Conservation (phyloP, 176 grass and related monocot genomes). For the Oryza brachyantha region DNA sequence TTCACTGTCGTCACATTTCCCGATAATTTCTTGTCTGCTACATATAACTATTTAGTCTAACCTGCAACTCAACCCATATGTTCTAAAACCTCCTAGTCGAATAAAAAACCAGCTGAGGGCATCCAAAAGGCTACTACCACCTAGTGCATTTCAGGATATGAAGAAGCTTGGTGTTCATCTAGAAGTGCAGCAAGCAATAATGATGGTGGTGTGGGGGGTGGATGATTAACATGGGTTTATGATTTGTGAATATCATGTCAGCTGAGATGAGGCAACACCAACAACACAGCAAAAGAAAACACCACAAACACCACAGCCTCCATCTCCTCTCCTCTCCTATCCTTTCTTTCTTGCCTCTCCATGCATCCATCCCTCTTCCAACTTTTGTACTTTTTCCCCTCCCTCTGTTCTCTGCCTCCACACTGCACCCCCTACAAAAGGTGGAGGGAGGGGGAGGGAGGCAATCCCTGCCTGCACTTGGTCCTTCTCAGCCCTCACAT, state of each 20-base stretch:
- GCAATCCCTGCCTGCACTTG: conserved; percentile 1
- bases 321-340: background rate
- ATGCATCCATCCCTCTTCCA: conserved; percentile 33
- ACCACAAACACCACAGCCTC: conserved; percentile 1
- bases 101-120: background rate
- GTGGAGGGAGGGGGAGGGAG: conserved; percentile 6
- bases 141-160: background rate
- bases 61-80: fast-evolving
- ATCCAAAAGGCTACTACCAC: background rate
- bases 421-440: conserved; percentile 36
- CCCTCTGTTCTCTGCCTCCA: conserved; percentile 26
- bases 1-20: background rate
- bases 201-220: background rate
- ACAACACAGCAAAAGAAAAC: conserved; percentile 3
- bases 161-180: background rate
- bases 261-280: conserved; percentile 40
- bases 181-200: conserved; percentile 20
- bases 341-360: no score
- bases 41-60: background rate
- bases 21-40: background rate
- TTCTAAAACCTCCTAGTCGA: background rate
- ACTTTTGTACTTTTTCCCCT: conserved; percentile 38
- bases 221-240: background rate
- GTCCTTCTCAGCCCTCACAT: conserved; percentile 36
- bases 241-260: conserved; percentile 43